Evolutionary conservation across 192 early-diverging fungal genomes (phyloP), one percentile per base, ranked within the genome.

Genomic region (Mortierella hygrophila): DNA sequence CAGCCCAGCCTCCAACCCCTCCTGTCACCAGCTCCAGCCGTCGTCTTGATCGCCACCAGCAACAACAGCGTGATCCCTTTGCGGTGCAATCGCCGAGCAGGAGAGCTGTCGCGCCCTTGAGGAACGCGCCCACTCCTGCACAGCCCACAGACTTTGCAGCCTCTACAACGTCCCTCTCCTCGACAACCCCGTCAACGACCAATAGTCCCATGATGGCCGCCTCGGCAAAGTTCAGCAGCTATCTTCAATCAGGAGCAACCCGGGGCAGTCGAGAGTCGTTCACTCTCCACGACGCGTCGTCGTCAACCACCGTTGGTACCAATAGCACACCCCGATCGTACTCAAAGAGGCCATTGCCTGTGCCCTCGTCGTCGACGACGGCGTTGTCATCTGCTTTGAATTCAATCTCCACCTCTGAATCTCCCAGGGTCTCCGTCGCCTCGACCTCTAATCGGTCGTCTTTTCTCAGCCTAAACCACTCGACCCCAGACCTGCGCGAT

Each of bases 1-100:
- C 81, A 47, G 44, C 79, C 46, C 76, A 79, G n/a, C 82, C 82
- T 16, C 82, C 82, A 20, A 83, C 82, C 0, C 82, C 82, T 40
- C 82, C 82, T 4, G 73, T 68, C 10, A 69, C 47, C 44, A 65
- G 60, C 60, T 83, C 77, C 2, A 82, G 68, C 16, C 35, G 71
- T 18, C 60, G 60, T 13, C 60, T 35, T 65, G 77, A 68, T 35
- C 76, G 26, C 6, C 60, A 42, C 7, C 47, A 71, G 26, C 44
- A 72, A 57, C 52, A 26, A 41, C 75, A 20, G n/a, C 60, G 32
- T 35, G 79, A 41, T 32, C 60, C 60, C 29, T 65, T 65, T 65
- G n/a, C 60, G 26, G 60, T 65, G 11, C 60, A 65, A 29, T 65
- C 60, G 1, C 60, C 60, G 1, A 65, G 60, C 11, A 65, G 60